Percentiles rank a stretch among this genome's conserved stretches.
These are phyloP conservation scores for Rhizophora mangle DNA, from an alignment of 345 rosid species.

Conservation along the genomic window DNA sequence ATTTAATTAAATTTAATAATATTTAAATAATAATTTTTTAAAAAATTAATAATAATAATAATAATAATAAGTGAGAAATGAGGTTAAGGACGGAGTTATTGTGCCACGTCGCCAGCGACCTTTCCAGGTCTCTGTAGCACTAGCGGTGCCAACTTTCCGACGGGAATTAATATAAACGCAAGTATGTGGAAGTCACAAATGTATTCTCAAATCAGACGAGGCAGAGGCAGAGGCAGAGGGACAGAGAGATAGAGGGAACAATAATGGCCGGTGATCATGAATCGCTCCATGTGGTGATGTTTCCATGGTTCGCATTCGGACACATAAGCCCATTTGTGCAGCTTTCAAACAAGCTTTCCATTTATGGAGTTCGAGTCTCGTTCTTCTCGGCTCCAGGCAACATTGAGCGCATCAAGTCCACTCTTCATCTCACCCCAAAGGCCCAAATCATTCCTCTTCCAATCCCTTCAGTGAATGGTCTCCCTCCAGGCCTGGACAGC, in stretches of 20 bases:
- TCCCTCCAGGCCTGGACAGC: constrained; percentile 27
- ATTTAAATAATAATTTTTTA: too few species aligned
- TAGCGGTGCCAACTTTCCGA: too few species aligned
- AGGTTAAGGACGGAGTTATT: too few species aligned
- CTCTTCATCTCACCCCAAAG: constrained; percentile 13
- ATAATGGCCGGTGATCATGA: not conserved
- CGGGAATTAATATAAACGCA: too few species aligned
- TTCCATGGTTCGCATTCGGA: constrained; percentile 34
- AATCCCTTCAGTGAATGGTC: constrained; percentile 25
- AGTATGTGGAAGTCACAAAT: too few species aligned
- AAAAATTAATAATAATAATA: too few species aligned
- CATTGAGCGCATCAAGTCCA: constrained; percentile 17
- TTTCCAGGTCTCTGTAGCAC: too few species aligned
- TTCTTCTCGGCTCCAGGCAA: constrained; percentile 30
- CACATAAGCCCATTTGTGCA: constrained; percentile 37
- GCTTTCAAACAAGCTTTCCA: constrained; percentile 32
- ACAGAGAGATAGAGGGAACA: not conserved
- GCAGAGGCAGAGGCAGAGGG: too few species aligned
- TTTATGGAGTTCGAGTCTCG: constrained; percentile 23
- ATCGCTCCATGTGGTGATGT: constrained; percentile 26
- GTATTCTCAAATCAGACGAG: too few species aligned
- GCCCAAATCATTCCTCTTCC: constrained; percentile 25
- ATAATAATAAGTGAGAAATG: too few species aligned
- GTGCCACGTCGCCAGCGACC: too few species aligned
- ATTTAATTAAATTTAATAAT: too few species aligned